phyloP scores from a whole-genome alignment of 108 stramenopile species.

The Pseudonitzschia multiseries region DNA sequence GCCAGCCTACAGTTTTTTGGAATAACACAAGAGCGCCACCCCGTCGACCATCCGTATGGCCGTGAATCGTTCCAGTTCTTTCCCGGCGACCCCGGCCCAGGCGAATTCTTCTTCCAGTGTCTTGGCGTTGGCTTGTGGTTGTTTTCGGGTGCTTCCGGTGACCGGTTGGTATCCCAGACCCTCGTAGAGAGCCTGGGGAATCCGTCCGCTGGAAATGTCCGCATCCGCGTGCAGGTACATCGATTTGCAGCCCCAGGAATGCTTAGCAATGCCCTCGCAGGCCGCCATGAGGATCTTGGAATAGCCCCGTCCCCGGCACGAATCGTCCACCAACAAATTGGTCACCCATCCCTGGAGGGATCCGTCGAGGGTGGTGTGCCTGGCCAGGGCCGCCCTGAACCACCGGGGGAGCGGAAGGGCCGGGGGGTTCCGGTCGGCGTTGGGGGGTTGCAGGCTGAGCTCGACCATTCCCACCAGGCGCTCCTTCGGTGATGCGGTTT shows the following conservation, averaged over 20 bases:
- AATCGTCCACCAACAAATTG: slow-evolving; percentile 55
- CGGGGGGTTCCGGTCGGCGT: slow-evolving; percentile 60
- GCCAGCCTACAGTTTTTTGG: slow-evolving; percentile 12
- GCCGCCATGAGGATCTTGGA: slow-evolving; percentile 60
- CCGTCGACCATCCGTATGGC: slow-evolving; percentile 52
- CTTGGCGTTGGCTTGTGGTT: neutral
- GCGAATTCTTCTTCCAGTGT: neutral
- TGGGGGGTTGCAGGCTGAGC: slow-evolving; percentile 60
- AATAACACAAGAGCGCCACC: slow-evolving; percentile 43
- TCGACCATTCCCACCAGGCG: slow-evolving; percentile 67
- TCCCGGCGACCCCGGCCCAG: slow-evolving; percentile 33
- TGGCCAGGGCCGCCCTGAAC: slow-evolving; percentile 32
- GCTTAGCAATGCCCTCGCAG: slow-evolving; percentile 59
- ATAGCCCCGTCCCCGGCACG: slow-evolving; percentile 60
- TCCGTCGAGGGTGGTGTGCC: neutral
- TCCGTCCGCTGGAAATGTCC: slow-evolving; percentile 38
- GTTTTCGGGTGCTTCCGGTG: slow-evolving; percentile 13
- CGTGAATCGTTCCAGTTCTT: slow-evolving; percentile 38
- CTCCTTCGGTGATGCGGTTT: slow-evolving; percentile 4
- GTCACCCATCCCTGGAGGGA: slow-evolving; percentile 53
- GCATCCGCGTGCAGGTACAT: slow-evolving; percentile 71
- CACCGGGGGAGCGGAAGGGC: slow-evolving; percentile 54
- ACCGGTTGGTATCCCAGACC: slow-evolving; percentile 55
- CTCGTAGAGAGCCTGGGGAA: slow-evolving; percentile 53
- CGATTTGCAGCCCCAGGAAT: slow-evolving; percentile 52